Base-by-base conservation (phyloP, 805 yeast genomes). In the Kuraishia hungarica region DNA sequence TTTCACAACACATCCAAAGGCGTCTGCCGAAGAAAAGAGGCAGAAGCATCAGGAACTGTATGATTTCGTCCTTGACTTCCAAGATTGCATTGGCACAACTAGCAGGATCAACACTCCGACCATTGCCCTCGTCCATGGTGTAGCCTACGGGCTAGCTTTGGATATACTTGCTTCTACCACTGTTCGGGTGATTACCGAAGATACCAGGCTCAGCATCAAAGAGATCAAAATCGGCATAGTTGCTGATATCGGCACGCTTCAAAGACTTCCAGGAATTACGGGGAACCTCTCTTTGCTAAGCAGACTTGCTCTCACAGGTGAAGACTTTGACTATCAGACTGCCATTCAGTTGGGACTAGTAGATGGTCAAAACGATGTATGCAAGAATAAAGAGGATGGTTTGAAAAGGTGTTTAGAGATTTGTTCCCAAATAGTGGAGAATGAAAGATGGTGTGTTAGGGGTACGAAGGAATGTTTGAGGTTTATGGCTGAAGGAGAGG, bases 221-320 rank as follows among this genome's bases (percentile, higher is more conserved):
- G 96, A 87, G 68, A 82, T 87, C 57, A 80, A 82, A 58, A 74
- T 87, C 54, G 94, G 93, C 2, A 75, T 88, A 64, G 79, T 88
- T 46, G 91, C 94, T 1, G 94, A 88, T 65, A 85, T 87, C 62
- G 96, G 96, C 3, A 77, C 88, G 1, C 72, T 87, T 56, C 92
- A 87, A 68, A 74, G 93, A 63, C 62, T 86, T 56, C 85, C 89
- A 4, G 63, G 64, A 20, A 55, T 83, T 1, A 77, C 78, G 20
- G 77, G 76, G 49, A 84, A 84, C 64, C 68, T 72, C 17, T 82
- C 89, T 4, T 74, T 80, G 70, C 68, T 85, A 57, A 77, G 76
- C 64, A 87, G 84, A 60, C 68, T 81, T 51, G 82, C 87, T 3
- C 74, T 82, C 59, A 83, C 90, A 0, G 93, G 86, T 8, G 78